Evolutionary conservation across 495 filamentous ascomycete genomes (phyloP), one percentile per base, ranked within the genome.

Genomic region (Diplogelasinospora grovesii): DNA sequence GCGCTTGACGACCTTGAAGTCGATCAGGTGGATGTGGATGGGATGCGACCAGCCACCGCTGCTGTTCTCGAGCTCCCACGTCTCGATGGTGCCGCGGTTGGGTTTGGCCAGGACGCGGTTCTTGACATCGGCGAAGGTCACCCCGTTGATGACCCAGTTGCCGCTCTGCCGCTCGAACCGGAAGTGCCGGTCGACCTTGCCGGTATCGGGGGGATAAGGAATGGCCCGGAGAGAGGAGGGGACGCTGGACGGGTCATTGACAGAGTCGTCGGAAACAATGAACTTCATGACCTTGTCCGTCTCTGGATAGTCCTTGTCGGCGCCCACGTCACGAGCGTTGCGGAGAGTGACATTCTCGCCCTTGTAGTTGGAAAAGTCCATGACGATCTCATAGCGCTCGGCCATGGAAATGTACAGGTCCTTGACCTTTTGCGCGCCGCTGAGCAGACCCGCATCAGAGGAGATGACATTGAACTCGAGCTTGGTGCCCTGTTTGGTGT

Each of bases 21-120:
- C 74, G 36, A 79, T 68, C 3, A 79, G 61, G 44, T 79, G 75
- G 22, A 79, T 63, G 52, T 79, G 75, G 26, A 78, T 58, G 10
- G 70, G 70, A 33, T 74, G 71, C 9, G 61, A 56, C 57, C 70
- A 73, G 22, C 53, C 60, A 18, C 63, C 61, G 19, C 59, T 56
- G 3, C 22, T 45, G 41, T 74, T 70, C 48, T 59, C 53, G n/a
- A 76, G 51, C 38, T 66, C 57, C 71, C 68, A 76, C 11, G 66
- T 61, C 48, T 75, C 60, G 4, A 63, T 57, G 1, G 54, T 53
- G 15, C 72, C 71, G 16, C 60, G 61, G 21, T 49, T 50, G 0
- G 67, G 64, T 5, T 52, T 57, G 5, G 72, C 66, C 2, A 75
- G 56, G 16, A 74, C 53, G 8, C 69, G 60, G 53, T 70, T 70